Evolutionary conservation across 2,329 filamentous ascomycete genomes (phyloP), one percentile per base, ranked within the genome.

Genomic region (Verticillium tricorpus): DNA sequence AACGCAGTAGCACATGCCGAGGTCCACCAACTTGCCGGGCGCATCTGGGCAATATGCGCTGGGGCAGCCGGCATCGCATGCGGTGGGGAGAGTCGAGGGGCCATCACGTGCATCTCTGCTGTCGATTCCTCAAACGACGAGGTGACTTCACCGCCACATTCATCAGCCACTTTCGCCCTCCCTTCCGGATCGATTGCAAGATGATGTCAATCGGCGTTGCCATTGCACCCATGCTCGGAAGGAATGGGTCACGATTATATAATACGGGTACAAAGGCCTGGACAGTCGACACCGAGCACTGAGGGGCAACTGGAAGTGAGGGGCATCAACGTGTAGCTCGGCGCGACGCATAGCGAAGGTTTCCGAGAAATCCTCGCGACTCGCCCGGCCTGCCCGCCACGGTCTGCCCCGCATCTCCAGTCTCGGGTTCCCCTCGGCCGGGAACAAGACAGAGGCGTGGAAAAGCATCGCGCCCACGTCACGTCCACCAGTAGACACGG

Each of bases 341-440:
- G 58, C 45, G 58, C 58, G 58, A 56, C 52, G 31, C 34, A 56
- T 56, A 60, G 58, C 64, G 64, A 63, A 40, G 28, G 52, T 57
- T 66, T 63, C 64, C 64, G 64, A 65, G 60, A 66, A 66, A 66
- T 66, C 64, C 63, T 66, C 64, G 63, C 60, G 61, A 60, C 31
- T 40, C 54, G 52, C 45, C 56, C 39, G 39, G 57, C 54, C 58
- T 22, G 34, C 28, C 52, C 32, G 32, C 50, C 52, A 39, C 57
- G 34, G 40, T 57, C 40, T 56, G 19, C 54, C 54, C 22, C 56
- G 19, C 28, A 61, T 60, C 61, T 57, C 63, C 57, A 64, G 59
- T 61, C 64, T 65, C 64, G 64, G 64, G 64, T 69, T 69, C 68
- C 69, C 64, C 68, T 70, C 68, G 69, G 66, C 69, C 69, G 69